A percentile compares a stretch with the other conserved stretches of the same genome.
Conservation (phyloP, 768 basidiomycete genomes). For the Mycena polygramma region DNA sequence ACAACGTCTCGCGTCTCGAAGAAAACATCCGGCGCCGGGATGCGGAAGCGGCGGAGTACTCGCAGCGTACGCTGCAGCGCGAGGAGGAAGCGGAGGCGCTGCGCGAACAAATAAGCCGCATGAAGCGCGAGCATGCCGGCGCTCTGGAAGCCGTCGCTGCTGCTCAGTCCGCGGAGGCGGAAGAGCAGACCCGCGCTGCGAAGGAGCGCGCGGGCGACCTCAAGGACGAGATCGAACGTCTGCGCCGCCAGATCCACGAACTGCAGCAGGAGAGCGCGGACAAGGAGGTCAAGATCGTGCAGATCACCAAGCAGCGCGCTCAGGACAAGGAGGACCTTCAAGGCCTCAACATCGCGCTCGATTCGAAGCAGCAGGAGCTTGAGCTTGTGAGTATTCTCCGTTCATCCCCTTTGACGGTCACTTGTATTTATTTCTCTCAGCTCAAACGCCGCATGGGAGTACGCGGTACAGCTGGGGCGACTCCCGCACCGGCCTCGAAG, state of each 20-base stretch:
- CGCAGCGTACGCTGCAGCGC: slow-evolving; percentile 59
- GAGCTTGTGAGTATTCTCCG: slow-evolving; percentile 74
- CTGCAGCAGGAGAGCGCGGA: slow-evolving; percentile 87
- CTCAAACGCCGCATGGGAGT: slow-evolving; percentile 74
- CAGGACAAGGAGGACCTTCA: slow-evolving; percentile 82
- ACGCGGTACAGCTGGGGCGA: slow-evolving; percentile 67
- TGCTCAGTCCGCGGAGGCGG: slow-evolving; percentile 67
- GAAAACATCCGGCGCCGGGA: slow-evolving; percentile 70
- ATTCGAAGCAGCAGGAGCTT: slow-evolving; percentile 95
- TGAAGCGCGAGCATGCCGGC: slow-evolving; percentile 68
- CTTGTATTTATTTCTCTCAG: slow-evolving; percentile 50
- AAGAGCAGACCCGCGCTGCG: slow-evolving; percentile 62
- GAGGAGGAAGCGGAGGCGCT: slow-evolving; percentile 68
- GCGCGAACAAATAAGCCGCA: slow-evolving; percentile 65
- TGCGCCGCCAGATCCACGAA: slow-evolving; percentile 74
- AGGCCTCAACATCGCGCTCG: slow-evolving; percentile 92
- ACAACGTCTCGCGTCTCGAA: slow-evolving; percentile 68
- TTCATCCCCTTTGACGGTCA: neutral
- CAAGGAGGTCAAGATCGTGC: slow-evolving; percentile 84
- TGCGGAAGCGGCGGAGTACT: slow-evolving; percentile 63
- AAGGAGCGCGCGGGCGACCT: slow-evolving; percentile 64
- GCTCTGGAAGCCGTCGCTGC: slow-evolving; percentile 63
- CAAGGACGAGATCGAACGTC: slow-evolving; percentile 69
- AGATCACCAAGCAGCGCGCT: slow-evolving; percentile 74
- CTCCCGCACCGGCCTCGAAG: slow-evolving; percentile 64